phyloP scores from a whole-genome alignment of 2,329 filamentous ascomycete species.

The Aspergillus melleus region DNA sequence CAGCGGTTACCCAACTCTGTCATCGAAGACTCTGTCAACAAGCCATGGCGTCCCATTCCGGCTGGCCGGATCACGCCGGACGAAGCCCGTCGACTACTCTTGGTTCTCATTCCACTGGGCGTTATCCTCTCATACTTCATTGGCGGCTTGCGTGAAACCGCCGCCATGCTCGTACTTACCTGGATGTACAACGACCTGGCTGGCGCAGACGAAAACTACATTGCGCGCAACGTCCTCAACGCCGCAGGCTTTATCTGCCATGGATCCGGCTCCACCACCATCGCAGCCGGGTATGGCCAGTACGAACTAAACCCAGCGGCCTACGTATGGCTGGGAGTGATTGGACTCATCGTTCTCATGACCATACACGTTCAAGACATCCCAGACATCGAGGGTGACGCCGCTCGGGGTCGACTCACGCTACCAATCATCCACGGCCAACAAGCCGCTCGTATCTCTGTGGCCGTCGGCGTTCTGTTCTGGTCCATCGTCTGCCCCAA shows the following conservation, averaged over 20 bases:
- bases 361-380: background rate
- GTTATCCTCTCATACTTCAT: background rate
- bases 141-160: background rate
- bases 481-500: background rate
- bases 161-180: background rate
- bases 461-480: background rate
- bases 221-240: background rate
- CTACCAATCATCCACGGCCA: background rate
- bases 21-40: background rate
- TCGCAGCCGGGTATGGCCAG: background rate
- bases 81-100: background rate
- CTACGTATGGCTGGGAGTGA: background rate
- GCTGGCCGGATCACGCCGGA: background rate
- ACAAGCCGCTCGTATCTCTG: background rate
- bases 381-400: background rate
- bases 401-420: background rate
- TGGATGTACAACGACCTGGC: slow-evolving; percentile 1
- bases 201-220: background rate
- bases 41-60: background rate
- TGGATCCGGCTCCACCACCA: background rate
- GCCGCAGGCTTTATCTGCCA: background rate
- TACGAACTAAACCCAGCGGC: background rate
- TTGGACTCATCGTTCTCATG: background rate
- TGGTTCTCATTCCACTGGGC: background rate
- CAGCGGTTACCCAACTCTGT: background rate